Evolutionary conservation across 2,329 filamentous ascomycete species (phyloP).

Genomic region (Knufia petricola): DNA sequence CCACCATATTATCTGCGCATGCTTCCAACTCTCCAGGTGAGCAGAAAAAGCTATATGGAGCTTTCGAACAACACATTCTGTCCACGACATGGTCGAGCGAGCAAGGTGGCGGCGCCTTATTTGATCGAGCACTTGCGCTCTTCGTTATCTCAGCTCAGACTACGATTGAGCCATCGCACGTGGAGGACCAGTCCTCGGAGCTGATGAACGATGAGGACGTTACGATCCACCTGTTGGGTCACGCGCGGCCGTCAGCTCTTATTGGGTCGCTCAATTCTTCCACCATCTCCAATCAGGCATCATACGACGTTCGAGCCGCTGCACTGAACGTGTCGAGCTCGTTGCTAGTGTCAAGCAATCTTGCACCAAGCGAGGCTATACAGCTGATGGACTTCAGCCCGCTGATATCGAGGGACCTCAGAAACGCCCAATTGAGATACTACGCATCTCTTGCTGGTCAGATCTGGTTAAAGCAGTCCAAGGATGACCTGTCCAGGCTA

Average conservation of each 20-base stretch:
- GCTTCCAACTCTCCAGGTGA: background rate
- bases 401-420: constrained; percentile 5
- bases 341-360: background rate
- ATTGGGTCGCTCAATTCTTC: too few relatives aligned
- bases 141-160: background rate
- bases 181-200: too few relatives aligned
- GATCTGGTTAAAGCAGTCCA: background rate
- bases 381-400: background rate
- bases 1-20: background rate
- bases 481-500: background rate
- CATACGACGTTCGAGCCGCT: constrained; percentile 4
- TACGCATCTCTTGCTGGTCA: background rate
- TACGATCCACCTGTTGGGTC: too few relatives aligned
- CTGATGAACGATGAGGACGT: background rate
- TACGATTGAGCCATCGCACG: background rate
- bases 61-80: background rate
- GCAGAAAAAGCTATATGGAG: background rate
- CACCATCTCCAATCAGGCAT: background rate
- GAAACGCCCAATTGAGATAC: background rate
- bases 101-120: background rate
- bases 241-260: too few relatives aligned
- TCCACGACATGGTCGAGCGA: background rate
- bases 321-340: background rate
- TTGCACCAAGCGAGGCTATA: background rate
- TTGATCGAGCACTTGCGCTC: background rate